Evolutionary conservation across 2,329 filamentous ascomycete genomes (phyloP).

Genomic region (Diplodia scrobiculata): DNA sequence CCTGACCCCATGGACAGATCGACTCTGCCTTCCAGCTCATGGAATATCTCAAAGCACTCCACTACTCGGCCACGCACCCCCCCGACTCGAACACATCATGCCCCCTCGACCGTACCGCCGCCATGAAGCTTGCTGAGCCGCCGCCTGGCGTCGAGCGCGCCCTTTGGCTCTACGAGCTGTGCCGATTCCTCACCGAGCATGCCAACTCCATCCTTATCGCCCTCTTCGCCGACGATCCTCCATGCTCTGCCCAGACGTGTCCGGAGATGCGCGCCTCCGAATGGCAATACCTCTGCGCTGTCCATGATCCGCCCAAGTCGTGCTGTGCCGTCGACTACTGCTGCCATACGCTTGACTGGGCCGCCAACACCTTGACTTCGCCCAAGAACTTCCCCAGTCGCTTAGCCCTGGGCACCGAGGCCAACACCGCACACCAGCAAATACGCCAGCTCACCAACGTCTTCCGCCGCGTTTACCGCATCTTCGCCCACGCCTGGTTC

Average conservation of each 20-base stretch:
- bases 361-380: conserved; percentile 88
- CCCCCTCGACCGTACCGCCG: conserved; percentile 75
- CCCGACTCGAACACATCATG: conserved; percentile 58
- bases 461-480: conserved; percentile 88
- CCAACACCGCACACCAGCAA: conserved; percentile 53
- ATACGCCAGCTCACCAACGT: conserved; percentile 90
- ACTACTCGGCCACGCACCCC: conserved; percentile 76
- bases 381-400: conserved; percentile 94
- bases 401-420: conserved; percentile 59
- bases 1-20: conserved; percentile 61
- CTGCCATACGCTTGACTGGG: conserved; percentile 98
- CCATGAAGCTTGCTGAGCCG: conserved; percentile 73
- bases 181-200: conserved; percentile 91
- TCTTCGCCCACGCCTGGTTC: conserved; percentile 99
- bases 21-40: conserved; percentile 97
- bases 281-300: conserved; percentile 98
- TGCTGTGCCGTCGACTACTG: conserved; percentile 99
- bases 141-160: conserved; percentile 81
- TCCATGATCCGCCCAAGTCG: conserved; percentile 93
- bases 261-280: conserved; percentile 98
- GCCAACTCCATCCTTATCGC: conserved; percentile 90
- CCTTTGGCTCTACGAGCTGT: conserved; percentile 97
- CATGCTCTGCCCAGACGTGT: conserved; percentile 86
- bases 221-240: conserved; percentile 86
- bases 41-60: conserved; percentile 91